Evolutionary conservation across 140 eudicot species (phyloP).

Genomic region (Oenanthe javanica): DNA sequence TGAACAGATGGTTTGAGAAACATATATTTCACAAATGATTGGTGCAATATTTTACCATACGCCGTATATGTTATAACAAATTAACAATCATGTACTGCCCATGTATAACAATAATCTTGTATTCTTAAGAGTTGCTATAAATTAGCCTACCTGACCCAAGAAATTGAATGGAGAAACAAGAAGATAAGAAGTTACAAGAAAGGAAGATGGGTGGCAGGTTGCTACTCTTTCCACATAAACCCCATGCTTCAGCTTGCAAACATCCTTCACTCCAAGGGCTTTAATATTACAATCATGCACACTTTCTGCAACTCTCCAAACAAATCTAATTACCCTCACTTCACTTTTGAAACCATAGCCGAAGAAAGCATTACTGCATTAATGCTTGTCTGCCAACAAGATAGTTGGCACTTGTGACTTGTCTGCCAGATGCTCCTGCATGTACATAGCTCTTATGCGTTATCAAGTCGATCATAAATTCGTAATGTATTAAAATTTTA

Average conservation of each 20-base stretch:
- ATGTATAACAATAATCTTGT: no score
- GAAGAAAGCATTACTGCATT: background rate
- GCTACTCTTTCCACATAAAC: slow-evolving; percentile 24
- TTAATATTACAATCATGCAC: slow-evolving; percentile 34
- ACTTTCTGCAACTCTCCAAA: slow-evolving; percentile 37
- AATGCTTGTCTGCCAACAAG: no score
- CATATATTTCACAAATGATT: no score
- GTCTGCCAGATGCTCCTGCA: no score
- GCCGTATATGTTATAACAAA: no score
- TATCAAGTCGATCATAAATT: no score
- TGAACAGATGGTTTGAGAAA: background rate
- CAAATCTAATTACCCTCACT: slow-evolving; percentile 26
- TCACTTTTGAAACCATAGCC: slow-evolving; percentile 12
- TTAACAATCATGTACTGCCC: no score
- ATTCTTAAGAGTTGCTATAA: background rate
- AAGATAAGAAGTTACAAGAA: background rate
- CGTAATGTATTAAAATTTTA: no score
- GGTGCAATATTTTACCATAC: no score
- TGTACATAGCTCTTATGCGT: no score
- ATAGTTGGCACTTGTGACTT: no score
- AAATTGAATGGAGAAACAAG: background rate
- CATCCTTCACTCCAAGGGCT: slow-evolving; percentile 34
- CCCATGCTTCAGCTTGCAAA: slow-evolving; percentile 39
- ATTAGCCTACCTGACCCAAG: background rate
- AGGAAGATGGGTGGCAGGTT: background rate